A percentile compares a stretch with the other conserved stretches of the same genome.
Evolutionary conservation across 345 rosid species (phyloP).

Genomic region (Hibiscus mutabilis): DNA sequence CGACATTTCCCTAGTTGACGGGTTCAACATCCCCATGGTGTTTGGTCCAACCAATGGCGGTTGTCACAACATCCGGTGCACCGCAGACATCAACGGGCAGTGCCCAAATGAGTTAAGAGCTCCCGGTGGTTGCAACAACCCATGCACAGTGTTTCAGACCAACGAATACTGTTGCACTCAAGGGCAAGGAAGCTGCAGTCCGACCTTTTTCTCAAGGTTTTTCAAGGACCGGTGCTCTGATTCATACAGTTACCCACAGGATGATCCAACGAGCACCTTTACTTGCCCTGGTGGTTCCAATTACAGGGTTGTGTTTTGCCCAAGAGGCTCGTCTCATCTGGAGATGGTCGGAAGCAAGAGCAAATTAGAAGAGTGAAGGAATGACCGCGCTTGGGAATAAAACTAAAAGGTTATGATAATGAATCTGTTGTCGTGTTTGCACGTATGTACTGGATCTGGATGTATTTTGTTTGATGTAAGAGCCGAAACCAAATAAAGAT

Average conservation of each 20-base stretch:
- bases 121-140: slow-evolving; percentile 33
- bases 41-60: slow-evolving; percentile 34
- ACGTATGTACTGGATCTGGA: no score
- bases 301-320: slow-evolving; percentile 42
- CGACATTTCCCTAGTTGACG: slow-evolving; percentile 47
- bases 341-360: slow-evolving; percentile 8
- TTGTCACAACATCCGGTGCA: slow-evolving; percentile 43
- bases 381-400: neutral
- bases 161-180: slow-evolving; percentile 44
- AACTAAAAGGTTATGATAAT: neutral
- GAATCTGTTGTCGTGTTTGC: neutral
- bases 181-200: slow-evolving; percentile 20
- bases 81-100: slow-evolving; percentile 49
- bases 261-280: slow-evolving; percentile 35
- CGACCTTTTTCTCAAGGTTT: slow-evolving; percentile 22
- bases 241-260: slow-evolving; percentile 34
- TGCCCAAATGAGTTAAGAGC: slow-evolving; percentile 38
- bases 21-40: slow-evolving; percentile 47
- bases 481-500: neutral
- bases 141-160: slow-evolving; percentile 45
- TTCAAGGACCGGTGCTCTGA: slow-evolving; percentile 33
- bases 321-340: slow-evolving; percentile 13
- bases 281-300: slow-evolving; percentile 31
- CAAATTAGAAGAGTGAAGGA: neutral
- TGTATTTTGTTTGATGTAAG: neutral